Evolutionary conservation across 2,329 filamentous ascomycete species (phyloP), one percentile per base, ranked within the genome.

Genomic region (Dothiorella sarmentorum): DNA sequence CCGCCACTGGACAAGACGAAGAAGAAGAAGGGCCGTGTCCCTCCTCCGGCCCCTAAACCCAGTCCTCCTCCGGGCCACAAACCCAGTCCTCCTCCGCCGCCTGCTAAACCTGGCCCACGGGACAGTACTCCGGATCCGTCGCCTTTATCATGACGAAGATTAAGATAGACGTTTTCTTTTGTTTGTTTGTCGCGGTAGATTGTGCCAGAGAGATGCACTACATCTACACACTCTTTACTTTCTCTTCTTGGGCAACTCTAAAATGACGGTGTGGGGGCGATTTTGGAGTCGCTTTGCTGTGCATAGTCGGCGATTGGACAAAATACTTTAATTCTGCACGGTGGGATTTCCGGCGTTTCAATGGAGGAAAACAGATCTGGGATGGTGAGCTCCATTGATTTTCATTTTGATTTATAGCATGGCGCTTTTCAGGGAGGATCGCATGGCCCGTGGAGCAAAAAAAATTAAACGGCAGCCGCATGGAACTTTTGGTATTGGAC

Each of bases 381-480:
- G 35, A 40, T 29, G 15, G 33, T 22, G 35, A 40, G 6, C 4
- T 11, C 26, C n/a, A 20, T 6, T 35, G 40, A 22, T 15, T 40
- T 26, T 40, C 15, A 15, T 40, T 29, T 37, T 10, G 18, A 29
- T 53, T 40, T 35, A 53, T 53, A 53, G 49, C 49, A 53, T 53
- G 49, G 49, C 49, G 49, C 49, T 29, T 29, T 15, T n/a, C n/a
- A 18, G 49, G 33, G 9, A 4, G 17, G 29, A 51, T 31, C 4
- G 45, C 27, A 22, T 37, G 15, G 45, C 18, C 45, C 45, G 17
- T 20, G n/a, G 22, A 35, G 44, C 17, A 49, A 33, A n/a, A 49
- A 24, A 51, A 37, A 10, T n/a, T n/a, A n/a, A 13, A 20, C 18
- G 20, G 20, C 22, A 15, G 42, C 15, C 42, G 24, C 17, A 45